Evolutionary conservation across 192 early-diverging fungal species (phyloP), one percentile per base, ranked within the genome.

Genomic region (Thamnidium elegans): DNA sequence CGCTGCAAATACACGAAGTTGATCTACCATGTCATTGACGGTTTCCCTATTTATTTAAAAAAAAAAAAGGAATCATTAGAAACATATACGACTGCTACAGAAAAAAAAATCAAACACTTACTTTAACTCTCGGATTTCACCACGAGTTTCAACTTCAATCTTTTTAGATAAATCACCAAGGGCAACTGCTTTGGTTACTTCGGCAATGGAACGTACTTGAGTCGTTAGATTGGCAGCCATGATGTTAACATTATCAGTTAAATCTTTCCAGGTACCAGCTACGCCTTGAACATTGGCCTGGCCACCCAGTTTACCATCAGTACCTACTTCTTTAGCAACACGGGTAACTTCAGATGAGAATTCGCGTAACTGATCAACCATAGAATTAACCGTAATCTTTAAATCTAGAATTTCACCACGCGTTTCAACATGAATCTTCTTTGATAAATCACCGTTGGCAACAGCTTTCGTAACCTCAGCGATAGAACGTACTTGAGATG

Each of bases 261-360:
- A 36, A 32, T 55, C 54, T 3, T 55, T 55, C 54, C 54, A 55
- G 8, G 54, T 55, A 55, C 54, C 54, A 19, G 15, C 54, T 7
- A 55, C 54, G 17, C 17, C 54, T 17, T 55, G 54, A 34, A 74
- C 74, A 53, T 84, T 81, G 7, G 82, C 86, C 66, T 86, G 86
- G 0, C 78, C 81, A n/a, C 87, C 89, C 7, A 90, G 68, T 39
- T 72, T 75, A 2, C 89, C 89, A 50, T 87, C 80, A 66, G 86
- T 87, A 9, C 87, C 89, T 31, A 89, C 89, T 59, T 89, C 86
- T 7, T 78, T 71, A 9, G 87, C 89, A 3, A 90, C 87, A 42
- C 89, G 84, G 0, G 85, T 86, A 0, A 89, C 87, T 74, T 91
- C 86, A 6, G 54, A 55, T 7, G 54, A 55, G 54, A 55, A 55